A percentile compares a stretch with the other conserved stretches of the same genome.
Conservation (phyloP, 805 yeast genomes). For the Wickerhamiella kurtzmanii region DNA sequence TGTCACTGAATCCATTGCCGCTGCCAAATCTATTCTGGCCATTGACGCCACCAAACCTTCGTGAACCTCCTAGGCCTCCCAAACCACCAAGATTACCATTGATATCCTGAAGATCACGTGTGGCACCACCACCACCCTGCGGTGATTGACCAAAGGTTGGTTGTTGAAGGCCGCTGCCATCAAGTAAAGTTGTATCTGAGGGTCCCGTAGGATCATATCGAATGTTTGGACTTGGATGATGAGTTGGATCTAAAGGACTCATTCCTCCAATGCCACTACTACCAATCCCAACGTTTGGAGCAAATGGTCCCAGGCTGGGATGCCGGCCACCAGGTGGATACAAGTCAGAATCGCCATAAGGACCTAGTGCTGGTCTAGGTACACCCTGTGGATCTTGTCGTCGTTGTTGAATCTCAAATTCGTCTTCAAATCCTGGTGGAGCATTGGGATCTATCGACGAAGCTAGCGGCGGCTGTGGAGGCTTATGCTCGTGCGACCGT, state of each 20-base stretch:
- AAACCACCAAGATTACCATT: no score
- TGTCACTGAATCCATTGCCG: neutral
- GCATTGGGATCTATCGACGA: slow-evolving; percentile 16
- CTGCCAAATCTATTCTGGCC: neutral
- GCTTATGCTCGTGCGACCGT: no score
- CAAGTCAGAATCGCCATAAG: slow-evolving; percentile 28
- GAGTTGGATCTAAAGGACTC: slow-evolving; percentile 19
- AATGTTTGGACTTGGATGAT: slow-evolving; percentile 6
- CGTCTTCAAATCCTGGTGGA: slow-evolving; percentile 36
- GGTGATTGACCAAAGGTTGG: no score
- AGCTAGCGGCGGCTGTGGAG: no score
- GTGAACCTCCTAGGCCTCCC: no score
- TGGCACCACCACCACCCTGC: no score
- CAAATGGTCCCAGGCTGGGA: slow-evolving; percentile 23
- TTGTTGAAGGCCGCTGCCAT: no score
- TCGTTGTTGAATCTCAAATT: slow-evolving; percentile 21
- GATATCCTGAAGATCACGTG: no score
- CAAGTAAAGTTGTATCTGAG: no score
- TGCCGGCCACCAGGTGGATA: slow-evolving; percentile 28
- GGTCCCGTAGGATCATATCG: slow-evolving; percentile 32
- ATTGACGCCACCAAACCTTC: no score
- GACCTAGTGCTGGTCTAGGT: slow-evolving; percentile 15
- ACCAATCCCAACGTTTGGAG: slow-evolving; percentile 8
- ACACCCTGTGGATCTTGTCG: neutral
- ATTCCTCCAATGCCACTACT: slow-evolving; percentile 18